Conservation (phyloP, 306 rosid species). For the Canavalia gladiata region DNA sequence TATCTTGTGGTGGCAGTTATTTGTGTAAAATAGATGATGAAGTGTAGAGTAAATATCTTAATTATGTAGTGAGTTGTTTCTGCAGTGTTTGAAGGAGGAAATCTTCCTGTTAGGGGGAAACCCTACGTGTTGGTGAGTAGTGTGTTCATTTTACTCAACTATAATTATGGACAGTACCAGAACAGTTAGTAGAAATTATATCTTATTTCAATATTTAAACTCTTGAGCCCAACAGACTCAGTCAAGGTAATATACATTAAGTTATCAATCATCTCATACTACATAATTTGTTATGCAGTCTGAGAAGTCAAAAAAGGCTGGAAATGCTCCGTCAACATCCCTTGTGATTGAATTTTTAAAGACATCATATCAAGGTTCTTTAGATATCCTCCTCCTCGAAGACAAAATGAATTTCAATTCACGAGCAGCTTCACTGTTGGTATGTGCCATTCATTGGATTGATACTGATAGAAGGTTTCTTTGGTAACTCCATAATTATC, state of each 20-base stretch:
- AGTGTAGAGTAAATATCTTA: too few species aligned
- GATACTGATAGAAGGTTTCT: conserved; percentile 13
- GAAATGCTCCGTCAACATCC: conserved; percentile 79
- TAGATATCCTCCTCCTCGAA: conserved; percentile 80
- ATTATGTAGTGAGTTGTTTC: too few species aligned
- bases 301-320: conserved; percentile 86
- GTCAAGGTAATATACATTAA: conserved; percentile 3
- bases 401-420: conserved; percentile 81
- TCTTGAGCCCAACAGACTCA: neutral
- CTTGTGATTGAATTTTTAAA: conserved; percentile 72
- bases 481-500: conserved; percentile 9
- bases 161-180: too few species aligned
- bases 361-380: conserved; percentile 72
- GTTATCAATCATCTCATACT: conserved; percentile 22
- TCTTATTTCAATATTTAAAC: too few species aligned
- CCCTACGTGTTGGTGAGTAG: too few species aligned
- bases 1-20: too few species aligned
- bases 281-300: conserved; percentile 62
- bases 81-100: too few species aligned
- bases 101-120: too few species aligned
- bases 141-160: too few species aligned
- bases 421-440: conserved; percentile 75
- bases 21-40: too few species aligned
- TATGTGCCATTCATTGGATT: conserved; percentile 53
- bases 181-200: too few species aligned